Evolutionary conservation across 2,329 filamentous ascomycete species (phyloP).

Genomic region (Verticillium tricorpus): DNA sequence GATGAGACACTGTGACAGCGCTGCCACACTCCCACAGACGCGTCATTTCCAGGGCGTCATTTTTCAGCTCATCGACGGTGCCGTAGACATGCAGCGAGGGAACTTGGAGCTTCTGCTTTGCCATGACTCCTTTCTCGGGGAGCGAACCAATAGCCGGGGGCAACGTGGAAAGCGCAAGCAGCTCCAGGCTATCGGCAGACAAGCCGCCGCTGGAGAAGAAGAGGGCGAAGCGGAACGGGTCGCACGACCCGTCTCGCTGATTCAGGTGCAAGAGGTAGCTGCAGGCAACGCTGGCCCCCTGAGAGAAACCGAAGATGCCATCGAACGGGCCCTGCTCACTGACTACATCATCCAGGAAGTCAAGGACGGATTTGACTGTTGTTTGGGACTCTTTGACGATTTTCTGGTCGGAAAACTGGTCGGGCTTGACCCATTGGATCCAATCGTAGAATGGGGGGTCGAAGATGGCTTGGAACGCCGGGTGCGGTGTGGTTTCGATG

Average conservation of each 20-base stretch:
- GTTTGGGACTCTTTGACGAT: neutral
- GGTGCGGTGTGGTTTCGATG: neutral
- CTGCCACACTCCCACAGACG: neutral
- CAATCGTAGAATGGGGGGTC: neutral
- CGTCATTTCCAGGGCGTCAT: neutral
- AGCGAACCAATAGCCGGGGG: no score
- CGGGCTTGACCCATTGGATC: neutral
- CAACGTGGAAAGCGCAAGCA: neutral
- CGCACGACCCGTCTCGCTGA: slow-evolving; percentile 4
- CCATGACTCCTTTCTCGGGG: no score
- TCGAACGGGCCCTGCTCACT: slow-evolving; percentile 16
- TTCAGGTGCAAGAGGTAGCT: slow-evolving; percentile 6
- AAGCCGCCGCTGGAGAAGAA: slow-evolving; percentile 5
- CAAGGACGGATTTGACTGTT: neutral
- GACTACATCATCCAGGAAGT: slow-evolving; percentile 1
- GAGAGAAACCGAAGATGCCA: slow-evolving; percentile 16
- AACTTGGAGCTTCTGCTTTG: neutral
- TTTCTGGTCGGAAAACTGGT: neutral
- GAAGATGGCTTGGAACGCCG: neutral
- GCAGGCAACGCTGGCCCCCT: slow-evolving; percentile 11
- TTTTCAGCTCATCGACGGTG: neutral
- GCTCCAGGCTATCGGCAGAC: neutral
- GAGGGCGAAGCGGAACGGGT: slow-evolving; percentile 6
- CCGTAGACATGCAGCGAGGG: neutral
- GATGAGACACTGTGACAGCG: neutral